Percentiles rank a stretch among this genome's conserved stretches.
Evolutionary conservation across 441 rosid genomes (phyloP).

Genomic region (Erodium moschatum): DNA sequence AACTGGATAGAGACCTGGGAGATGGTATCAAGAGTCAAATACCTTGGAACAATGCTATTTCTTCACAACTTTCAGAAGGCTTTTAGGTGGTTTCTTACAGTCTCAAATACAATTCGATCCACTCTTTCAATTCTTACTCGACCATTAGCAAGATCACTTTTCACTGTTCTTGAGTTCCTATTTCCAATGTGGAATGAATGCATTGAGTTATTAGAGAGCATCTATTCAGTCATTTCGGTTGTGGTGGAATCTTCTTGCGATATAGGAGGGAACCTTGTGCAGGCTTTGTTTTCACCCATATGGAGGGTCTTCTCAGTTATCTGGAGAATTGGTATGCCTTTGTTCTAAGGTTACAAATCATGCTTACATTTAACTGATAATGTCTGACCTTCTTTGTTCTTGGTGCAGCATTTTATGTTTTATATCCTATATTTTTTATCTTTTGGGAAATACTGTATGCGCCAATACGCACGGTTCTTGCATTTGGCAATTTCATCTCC

Average conservation of each 20-base stretch:
- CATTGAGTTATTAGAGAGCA: slow-evolving; percentile 38
- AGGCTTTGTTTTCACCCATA: slow-evolving; percentile 49
- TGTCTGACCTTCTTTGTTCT: slow-evolving; percentile 11
- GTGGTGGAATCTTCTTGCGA: slow-evolving; percentile 38
- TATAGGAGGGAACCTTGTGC: slow-evolving; percentile 40
- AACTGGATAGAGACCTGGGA: slow-evolving; percentile 98
- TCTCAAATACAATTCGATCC: slow-evolving; percentile 45
- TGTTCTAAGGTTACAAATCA: not conserved
- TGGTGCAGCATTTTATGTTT: slow-evolving; percentile 45
- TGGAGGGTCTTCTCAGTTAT: slow-evolving; percentile 40
- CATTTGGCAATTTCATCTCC: slow-evolving; percentile 39
- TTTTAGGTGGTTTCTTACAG: slow-evolving; percentile 46
- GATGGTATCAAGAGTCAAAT: slow-evolving; percentile 84
- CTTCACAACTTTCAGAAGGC: slow-evolving; percentile 89
- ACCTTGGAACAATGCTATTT: slow-evolving; percentile 95
- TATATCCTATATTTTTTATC: slow-evolving; percentile 54
- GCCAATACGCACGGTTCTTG: slow-evolving; percentile 56
- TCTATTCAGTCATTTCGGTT: slow-evolving; percentile 40
- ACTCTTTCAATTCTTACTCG: slow-evolving; percentile 47
- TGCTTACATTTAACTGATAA: not conserved
- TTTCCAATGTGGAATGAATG: slow-evolving; percentile 57
- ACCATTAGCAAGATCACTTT: slow-evolving; percentile 49
- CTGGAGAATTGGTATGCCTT: slow-evolving; percentile 48
- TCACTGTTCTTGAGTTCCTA: slow-evolving; percentile 36
- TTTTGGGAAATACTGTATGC: slow-evolving; percentile 59